A percentile compares a stretch with the other conserved stretches of the same genome.
These are phyloP conservation scores for Yarrowia hollandica DNA, from an alignment of 805 yeast genomes.

Conservation along the genomic window DNA sequence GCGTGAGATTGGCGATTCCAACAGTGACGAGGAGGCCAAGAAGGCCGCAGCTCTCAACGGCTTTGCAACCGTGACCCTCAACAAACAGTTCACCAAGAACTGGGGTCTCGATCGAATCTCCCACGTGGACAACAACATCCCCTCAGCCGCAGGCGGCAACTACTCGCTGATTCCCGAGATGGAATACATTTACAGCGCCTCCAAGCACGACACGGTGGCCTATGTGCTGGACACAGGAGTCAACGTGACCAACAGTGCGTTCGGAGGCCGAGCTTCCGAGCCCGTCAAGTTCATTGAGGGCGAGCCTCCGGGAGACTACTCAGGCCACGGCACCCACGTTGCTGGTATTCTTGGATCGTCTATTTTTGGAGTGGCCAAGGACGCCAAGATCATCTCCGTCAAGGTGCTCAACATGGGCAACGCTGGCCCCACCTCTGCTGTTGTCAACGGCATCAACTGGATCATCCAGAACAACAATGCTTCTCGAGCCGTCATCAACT, in stretches of 20 bases:
- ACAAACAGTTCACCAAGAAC: conserved; percentile 62
- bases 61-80: conserved; percentile 32
- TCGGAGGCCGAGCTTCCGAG: conserved; percentile 82
- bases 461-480: conserved; percentile 76
- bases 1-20: too few species aligned
- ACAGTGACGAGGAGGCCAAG: background rate
- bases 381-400: conserved; percentile 1
- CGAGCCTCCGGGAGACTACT: conserved; percentile 73
- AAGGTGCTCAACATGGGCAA: conserved; percentile 60
- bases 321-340: conserved; percentile 96
- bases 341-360: conserved; percentile 70
- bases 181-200: background rate
- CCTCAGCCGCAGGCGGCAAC: conserved; percentile 4
- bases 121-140: conserved; percentile 27
- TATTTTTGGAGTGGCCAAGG: conserved; percentile 6
- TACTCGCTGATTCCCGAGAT: background rate
- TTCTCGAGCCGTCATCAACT: conserved; percentile 53
- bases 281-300: conserved; percentile 77
- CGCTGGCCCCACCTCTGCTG: conserved; percentile 58
- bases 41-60: background rate
- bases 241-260: conserved; percentile 69
- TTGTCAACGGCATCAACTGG: conserved; percentile 60
- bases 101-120: conserved; percentile 94
- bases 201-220: conserved; percentile 68
- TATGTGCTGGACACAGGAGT: conserved; percentile 92